These are phyloP conservation scores for Naumovozyma dairenensis DNA, from an alignment of 805 yeast genomes.

Conservation along the genomic window DNA sequence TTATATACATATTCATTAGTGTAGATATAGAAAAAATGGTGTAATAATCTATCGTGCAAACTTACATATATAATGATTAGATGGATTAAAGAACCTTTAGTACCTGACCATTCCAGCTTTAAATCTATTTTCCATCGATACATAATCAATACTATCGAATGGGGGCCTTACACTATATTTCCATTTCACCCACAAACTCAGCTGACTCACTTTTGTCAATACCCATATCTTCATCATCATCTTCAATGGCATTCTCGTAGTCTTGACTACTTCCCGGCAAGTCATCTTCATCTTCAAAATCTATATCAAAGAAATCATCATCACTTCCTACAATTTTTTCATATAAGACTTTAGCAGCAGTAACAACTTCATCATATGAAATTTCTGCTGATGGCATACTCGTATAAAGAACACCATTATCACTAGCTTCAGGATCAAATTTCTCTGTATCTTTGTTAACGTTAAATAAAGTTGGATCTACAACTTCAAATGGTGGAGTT, in stretches of 20 bases:
- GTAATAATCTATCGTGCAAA: no score
- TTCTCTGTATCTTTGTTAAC: constrained; percentile 21
- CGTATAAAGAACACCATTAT: constrained; percentile 40
- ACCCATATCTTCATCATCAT: constrained; percentile 22
- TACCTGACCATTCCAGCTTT: no score
- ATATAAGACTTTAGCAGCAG: constrained; percentile 69
- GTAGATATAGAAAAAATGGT: no score
- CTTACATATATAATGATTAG: no score
- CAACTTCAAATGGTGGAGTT: constrained; percentile 47
- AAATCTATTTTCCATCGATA: no score
- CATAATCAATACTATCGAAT: no score
- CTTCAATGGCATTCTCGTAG: constrained; percentile 25
- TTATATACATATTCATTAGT: no score
- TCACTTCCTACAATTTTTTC: constrained; percentile 79
- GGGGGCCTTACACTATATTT: constrained; percentile 16
- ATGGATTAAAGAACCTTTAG: no score
- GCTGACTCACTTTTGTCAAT: constrained; percentile 26
- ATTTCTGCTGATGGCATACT: constrained; percentile 76
- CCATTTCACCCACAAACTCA: constrained; percentile 34
- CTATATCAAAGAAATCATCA: constrained; percentile 93
- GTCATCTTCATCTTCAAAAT: constrained; percentile 90
- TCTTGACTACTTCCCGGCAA: constrained; percentile 4
- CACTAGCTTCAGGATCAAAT: constrained; percentile 33
- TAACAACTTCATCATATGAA: constrained; percentile 82
- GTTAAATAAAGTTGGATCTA: constrained; percentile 33